Conservation (phyloP, 371 early-diverging fungal genomes). For the Spiromyces aspiralis region DNA sequence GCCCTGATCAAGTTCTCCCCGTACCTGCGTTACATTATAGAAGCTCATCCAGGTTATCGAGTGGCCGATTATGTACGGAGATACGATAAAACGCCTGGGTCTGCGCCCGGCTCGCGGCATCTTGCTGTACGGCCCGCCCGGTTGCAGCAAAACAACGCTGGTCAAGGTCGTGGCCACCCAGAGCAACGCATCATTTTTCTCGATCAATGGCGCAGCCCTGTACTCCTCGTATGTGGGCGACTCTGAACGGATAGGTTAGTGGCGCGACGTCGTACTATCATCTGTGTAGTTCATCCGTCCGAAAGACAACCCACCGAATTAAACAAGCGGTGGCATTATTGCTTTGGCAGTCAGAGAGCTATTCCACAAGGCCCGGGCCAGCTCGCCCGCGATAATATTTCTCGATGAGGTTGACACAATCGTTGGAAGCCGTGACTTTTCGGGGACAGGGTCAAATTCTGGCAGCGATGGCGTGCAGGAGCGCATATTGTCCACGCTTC, state of each 20-base stretch:
- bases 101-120: constrained; percentile 74
- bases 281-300: too few relatives aligned
- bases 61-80: constrained; percentile 76
- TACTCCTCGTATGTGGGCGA: constrained; percentile 92
- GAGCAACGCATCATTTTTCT: constrained; percentile 65
- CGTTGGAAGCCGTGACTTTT: constrained; percentile 75
- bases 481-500: constrained; percentile 68
- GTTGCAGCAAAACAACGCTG: constrained; percentile 94
- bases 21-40: too few relatives aligned
- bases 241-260: constrained; percentile 46
- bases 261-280: too few relatives aligned
- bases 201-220: constrained; percentile 77
- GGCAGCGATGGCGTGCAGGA: constrained; percentile 73
- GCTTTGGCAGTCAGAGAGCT: constrained; percentile 37
- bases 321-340: too few relatives aligned
- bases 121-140: constrained; percentile 94
- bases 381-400: constrained; percentile 89
- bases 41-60: constrained; percentile 85
- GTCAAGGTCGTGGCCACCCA: constrained; percentile 46
- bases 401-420: constrained; percentile 98
- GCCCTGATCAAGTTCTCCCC: too few relatives aligned
- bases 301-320: too few relatives aligned
- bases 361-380: constrained; percentile 71
- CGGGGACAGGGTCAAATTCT: constrained; percentile 32
- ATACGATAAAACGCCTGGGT: constrained; percentile 61